Base-by-base conservation (phyloP, 306 rosid genomes). In the Cicer judaicum region DNA sequence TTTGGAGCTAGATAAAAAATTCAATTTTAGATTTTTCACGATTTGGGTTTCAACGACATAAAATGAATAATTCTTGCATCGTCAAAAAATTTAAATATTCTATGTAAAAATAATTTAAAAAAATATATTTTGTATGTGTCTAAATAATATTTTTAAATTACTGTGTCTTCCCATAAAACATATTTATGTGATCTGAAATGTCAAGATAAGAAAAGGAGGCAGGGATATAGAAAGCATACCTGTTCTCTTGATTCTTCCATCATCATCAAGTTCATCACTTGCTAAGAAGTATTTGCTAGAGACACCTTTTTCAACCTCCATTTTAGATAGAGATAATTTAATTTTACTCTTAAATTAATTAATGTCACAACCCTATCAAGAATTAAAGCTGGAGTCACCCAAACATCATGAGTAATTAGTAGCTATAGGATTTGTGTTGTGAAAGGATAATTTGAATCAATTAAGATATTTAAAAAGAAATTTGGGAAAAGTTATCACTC, bases 201-300 rank as follows among this genome's bases (percentile, higher is more conserved):
- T 24, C 4, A 24, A 24, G 34, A 24, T 2, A 2, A 24, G 34
- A 24, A 24, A 24, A 24, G 34, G 4, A 24, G 34, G 34, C 4
- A 24, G 14, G 16, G 29, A 61, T n/a, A 48, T 13, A n/a, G 7
- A 57, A 38, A n/a, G 21, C 19, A 9, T 11, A 76, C 85, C 85
- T 0, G 78, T 76, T 76, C 85, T 76, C 69, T 81, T 81, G 56
- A 15, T 46, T 81, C 64, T 81, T 3, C 85, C 78, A 71, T 81
- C 81, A 64, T 81, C 85, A 64, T 81, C 85, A 3, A 76, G 18
- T 47, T 55, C 81, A 4, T 6, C 61, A 43, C 19, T 54, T 56
- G 68, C 3, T 24, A 24, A 34, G 65, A 34, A 40, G 2, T 76
- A 14, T 79, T 10, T 54, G 5, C 0, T 10, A 2, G 57, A 18